Evolutionary conservation across 176 grass and related monocot species (phyloP).

Genomic region (Carex littledalei): DNA sequence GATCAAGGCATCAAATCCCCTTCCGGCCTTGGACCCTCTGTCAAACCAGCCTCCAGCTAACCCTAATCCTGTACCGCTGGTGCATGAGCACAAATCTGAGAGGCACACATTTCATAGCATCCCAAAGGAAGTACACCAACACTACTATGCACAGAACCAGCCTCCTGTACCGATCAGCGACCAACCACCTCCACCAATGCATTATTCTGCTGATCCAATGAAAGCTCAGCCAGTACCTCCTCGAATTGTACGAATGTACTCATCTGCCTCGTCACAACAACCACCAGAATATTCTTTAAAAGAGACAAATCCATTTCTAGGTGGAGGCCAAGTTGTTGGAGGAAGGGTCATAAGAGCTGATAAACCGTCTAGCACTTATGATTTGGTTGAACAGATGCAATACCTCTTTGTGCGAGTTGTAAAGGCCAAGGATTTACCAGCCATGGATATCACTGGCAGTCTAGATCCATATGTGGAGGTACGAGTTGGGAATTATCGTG

Average conservation of each 20-base stretch:
- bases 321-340: constrained; percentile 88
- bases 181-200: constrained; percentile 39
- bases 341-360: constrained; percentile 77
- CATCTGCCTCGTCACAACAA: constrained; percentile 68
- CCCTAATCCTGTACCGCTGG: constrained; percentile 39
- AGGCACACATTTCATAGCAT: constrained; percentile 66
- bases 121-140: constrained; percentile 57
- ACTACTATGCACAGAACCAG: constrained; percentile 38
- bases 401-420: constrained; percentile 98
- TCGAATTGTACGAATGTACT: constrained; percentile 83
- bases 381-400: constrained; percentile 94
- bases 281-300: constrained; percentile 84
- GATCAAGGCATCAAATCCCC: constrained; percentile 75
- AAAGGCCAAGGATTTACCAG: constrained; percentile 78
- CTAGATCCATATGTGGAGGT: constrained; percentile 95
- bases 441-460: constrained; percentile 80
- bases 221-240: constrained; percentile 51
- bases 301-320: constrained; percentile 88
- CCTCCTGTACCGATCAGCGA: constrained; percentile 38
- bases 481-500: constrained; percentile 86
- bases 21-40: constrained; percentile 62
- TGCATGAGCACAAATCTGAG: constrained; percentile 47
- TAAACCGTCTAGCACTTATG: constrained; percentile 83
- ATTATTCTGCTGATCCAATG: constrained; percentile 55
- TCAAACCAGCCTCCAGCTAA: constrained; percentile 41